Conservation (phyloP, 78 protist genomes). For the Dictyostelium capitatum region DNA sequence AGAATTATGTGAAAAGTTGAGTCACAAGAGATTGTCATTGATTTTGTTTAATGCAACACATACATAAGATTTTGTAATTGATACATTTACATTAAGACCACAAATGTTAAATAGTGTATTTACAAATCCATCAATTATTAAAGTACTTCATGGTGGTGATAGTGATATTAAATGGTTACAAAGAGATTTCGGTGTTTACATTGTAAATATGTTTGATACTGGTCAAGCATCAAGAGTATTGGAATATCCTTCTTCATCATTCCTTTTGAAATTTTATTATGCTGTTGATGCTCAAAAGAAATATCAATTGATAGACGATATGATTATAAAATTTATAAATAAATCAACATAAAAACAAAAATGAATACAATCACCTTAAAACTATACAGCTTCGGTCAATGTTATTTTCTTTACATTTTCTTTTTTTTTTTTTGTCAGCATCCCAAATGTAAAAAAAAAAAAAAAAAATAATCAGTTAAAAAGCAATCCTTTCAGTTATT, state of each 20-base stretch:
- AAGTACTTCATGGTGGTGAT: constrained; percentile 96
- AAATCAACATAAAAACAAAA: too few species aligned
- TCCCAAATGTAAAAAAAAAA: too few species aligned
- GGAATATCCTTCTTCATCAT: constrained; percentile 67
- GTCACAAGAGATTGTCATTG: constrained; percentile 92
- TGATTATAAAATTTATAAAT: too few species aligned
- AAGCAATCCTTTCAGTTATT: too few species aligned
- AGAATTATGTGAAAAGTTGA: constrained; percentile 24
- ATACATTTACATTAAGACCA: constrained; percentile 92
- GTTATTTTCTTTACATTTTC: too few species aligned
- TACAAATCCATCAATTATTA: constrained; percentile 92
- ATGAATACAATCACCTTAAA: too few species aligned
- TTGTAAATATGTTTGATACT: constrained; percentile 99
- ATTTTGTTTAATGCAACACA: constrained; percentile 98
- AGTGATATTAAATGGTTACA: constrained; percentile 96
- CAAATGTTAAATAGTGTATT: constrained; percentile 73
- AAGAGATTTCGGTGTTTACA: constrained; percentile 97
- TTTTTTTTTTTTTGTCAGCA: too few species aligned
- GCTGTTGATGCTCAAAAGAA: constrained; percentile 92
- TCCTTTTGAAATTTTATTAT: constrained; percentile 86
- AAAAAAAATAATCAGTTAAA: too few species aligned
- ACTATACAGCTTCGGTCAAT: too few species aligned
- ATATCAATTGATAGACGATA: constrained; percentile 90
- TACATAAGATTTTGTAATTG: constrained; percentile 94
- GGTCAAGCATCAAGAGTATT: constrained; percentile 95